Base-by-base conservation (phyloP, 2,329 filamentous ascomycete genomes). In the Hypoxylon sp. region DNA sequence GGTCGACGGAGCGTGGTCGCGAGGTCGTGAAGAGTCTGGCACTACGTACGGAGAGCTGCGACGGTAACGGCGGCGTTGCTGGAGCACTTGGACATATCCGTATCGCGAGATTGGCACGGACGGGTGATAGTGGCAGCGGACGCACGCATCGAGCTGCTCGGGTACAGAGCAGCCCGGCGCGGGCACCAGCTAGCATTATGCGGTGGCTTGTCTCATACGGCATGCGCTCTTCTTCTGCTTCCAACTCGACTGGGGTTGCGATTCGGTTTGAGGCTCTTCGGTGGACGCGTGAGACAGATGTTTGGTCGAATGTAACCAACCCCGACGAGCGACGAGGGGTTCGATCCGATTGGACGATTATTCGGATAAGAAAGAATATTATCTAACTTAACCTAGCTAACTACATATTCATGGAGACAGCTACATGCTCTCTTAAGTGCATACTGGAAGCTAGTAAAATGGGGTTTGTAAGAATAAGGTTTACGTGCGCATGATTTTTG, bases 221-320 rank as follows among this genome's bases (percentile, higher is more conserved):
- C 24, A 46, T 43, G 3, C n/a, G n/a, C 2, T 13, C 11, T 34
- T 6, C 26, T 28, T 26, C 24, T 26, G 4, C 50, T 49, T 30
- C 26, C 28, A n/a, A 50, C 13, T 26, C 44, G 13, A 10, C 34
- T 52, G 34, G 50, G 34, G 52, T 62, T 62, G 47, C 17, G 52
- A 34, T 59, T 56, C 30, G 43, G 41, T 20, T 59, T 67, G 64
- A 67, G 64, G 64, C 64, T 67, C 64, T 62, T 59, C 10, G 54
- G 51, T 34, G 41, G 37, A 19, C 37, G 48, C 59, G 61, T 67
- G 54, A 64, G 64, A 67, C 61, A 67, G 57, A 61, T 51, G 57
- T 13, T 64, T 62, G 64, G 58, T 67, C 41, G 64, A 62, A 67
- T 67, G 64, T 67, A 67, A 55, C 47, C 24, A 58, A 53, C 46